Conservation (phyloP, 2,329 filamentous ascomycete species). For the Aspergillus sp. region DNA sequence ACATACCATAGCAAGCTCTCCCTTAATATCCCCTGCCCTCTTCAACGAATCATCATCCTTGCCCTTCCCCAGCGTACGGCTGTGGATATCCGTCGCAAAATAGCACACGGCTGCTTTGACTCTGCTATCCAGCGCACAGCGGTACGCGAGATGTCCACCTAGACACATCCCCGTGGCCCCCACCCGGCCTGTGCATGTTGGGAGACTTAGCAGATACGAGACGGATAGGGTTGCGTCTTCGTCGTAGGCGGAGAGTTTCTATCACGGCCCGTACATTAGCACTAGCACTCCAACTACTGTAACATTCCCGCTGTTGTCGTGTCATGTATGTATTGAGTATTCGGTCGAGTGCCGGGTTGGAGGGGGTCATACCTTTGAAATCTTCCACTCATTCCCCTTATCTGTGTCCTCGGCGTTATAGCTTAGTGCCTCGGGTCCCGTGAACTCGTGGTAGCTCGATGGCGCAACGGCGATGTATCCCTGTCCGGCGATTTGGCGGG, state of each 20-base stretch:
- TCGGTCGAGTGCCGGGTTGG: too few relatives aligned
- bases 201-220: constrained; percentile 67
- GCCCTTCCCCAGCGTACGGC: constrained; percentile 68
- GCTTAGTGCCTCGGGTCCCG: constrained; percentile 74
- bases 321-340: too few relatives aligned
- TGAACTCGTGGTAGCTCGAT: constrained; percentile 92
- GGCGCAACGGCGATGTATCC: constrained; percentile 92
- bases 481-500: constrained; percentile 85
- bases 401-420: constrained; percentile 90
- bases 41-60: constrained; percentile 63
- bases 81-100: constrained; percentile 91
- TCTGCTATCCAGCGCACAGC: constrained; percentile 71
- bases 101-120: constrained; percentile 79
- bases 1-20: constrained; percentile 71
- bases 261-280: background rate
- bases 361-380: constrained; percentile 61
- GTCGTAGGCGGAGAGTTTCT: constrained; percentile 84
- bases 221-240: constrained; percentile 70
- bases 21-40: constrained; percentile 66
- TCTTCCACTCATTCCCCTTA: constrained; percentile 81
- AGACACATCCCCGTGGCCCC: constrained; percentile 89
- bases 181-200: constrained; percentile 78
- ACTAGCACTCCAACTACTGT: background rate
- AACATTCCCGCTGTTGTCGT: background rate
- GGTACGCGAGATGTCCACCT: constrained; percentile 80